Conservation (phyloP, 192 early-diverging fungal species). For the Gryganskiella cystojenkinii region DNA sequence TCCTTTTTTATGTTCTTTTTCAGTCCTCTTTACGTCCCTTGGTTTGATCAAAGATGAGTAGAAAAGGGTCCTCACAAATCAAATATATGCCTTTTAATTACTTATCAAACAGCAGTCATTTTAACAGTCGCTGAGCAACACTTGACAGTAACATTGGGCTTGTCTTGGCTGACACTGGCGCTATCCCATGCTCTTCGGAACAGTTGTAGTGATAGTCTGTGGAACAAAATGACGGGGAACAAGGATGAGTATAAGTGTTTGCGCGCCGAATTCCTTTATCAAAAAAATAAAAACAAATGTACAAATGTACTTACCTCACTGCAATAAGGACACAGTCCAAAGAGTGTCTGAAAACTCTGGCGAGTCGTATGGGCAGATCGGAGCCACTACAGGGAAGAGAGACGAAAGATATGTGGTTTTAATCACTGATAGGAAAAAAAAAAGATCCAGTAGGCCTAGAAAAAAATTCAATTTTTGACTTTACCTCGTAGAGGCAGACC, state of each 20-base stretch:
- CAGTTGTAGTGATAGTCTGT: constrained; percentile 51
- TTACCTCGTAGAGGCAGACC: constrained; percentile 37
- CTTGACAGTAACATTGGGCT: too few relatives aligned
- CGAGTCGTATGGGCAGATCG: constrained; percentile 35
- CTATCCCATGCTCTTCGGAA: constrained; percentile 8
- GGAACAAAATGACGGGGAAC: not conserved
- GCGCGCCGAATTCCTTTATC: not conserved
- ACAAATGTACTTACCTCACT: constrained; percentile 17
- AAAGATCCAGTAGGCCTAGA: too few relatives aligned
- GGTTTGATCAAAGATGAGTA: too few relatives aligned
- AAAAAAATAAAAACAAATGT: not conserved
- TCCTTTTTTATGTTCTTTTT: too few relatives aligned
- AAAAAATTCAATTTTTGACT: not conserved
- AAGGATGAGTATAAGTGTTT: not conserved
- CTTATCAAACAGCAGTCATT: too few relatives aligned
- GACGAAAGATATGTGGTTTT: too few relatives aligned
- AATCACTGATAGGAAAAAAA: not conserved
- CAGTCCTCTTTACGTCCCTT: too few relatives aligned
- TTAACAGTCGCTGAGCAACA: too few relatives aligned
- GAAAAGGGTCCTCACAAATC: too few relatives aligned
- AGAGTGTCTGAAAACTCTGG: constrained; percentile 49
- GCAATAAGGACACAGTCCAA: constrained; percentile 46
- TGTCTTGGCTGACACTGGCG: too few relatives aligned
- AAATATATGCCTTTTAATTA: too few relatives aligned
- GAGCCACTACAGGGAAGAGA: constrained; percentile 38